A percentile compares a stretch with the other conserved stretches of the same genome.
Conservation (phyloP, 2,329 filamentous ascomycete genomes). For the Dactylellina sp. region DNA sequence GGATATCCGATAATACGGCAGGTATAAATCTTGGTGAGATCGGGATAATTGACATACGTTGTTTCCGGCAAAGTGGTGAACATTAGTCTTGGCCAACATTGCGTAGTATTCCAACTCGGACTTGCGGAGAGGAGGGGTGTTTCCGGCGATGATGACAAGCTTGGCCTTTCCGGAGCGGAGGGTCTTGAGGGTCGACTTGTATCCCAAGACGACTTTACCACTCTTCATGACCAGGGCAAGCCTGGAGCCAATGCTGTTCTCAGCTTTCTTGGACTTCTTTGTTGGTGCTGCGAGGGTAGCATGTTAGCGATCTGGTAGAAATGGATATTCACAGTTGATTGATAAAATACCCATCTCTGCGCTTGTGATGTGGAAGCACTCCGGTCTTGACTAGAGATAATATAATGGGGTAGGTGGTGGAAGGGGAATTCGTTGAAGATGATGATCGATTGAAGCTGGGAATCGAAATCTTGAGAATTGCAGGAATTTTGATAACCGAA, state of each 20-base stretch:
- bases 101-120: constrained; percentile 95
- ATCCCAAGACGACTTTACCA: constrained; percentile 72
- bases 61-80: constrained; percentile 98
- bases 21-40: constrained; percentile 42
- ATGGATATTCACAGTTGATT: background rate
- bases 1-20: constrained; percentile 54
- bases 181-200: constrained; percentile 89
- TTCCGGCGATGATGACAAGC: constrained; percentile 89
- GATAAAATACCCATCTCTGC: constrained; percentile 59
- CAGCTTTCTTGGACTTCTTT: constrained; percentile 88
- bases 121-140: constrained; percentile 98
- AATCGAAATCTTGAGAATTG: constrained; percentile 24
- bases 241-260: constrained; percentile 80
- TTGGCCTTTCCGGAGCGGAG: constrained; percentile 97
- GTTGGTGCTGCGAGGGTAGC: constrained; percentile 71
- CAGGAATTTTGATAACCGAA: constrained; percentile 27
- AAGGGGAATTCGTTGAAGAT: constrained; percentile 39
- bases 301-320: constrained; percentile 33
- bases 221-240: constrained; percentile 77
- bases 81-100: constrained; percentile 91
- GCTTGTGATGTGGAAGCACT: constrained; percentile 59
- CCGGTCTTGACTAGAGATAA: constrained; percentile 56
- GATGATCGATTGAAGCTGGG: constrained; percentile 47
- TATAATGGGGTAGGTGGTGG: constrained; percentile 23
- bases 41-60: constrained; percentile 79